Evolutionary conservation across 495 filamentous ascomycete genomes (phyloP).

Genomic region (Neurospora sublineolata): DNA sequence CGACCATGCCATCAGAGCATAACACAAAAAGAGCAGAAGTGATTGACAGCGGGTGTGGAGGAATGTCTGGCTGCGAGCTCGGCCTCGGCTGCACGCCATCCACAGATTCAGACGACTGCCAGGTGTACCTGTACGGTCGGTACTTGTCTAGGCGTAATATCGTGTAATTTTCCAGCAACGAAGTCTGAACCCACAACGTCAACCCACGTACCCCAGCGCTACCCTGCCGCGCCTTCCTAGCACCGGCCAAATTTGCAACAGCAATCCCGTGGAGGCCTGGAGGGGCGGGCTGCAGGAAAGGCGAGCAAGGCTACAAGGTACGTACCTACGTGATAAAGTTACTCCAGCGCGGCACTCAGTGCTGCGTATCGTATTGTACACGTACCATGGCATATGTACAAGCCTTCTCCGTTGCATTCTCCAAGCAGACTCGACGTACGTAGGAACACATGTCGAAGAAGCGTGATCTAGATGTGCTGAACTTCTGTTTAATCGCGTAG

Average conservation of each 20-base stretch:
- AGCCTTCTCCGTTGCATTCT: neutral
- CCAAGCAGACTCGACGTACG: neutral
- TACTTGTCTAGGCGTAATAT: conserved; percentile 3
- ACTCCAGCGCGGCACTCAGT: neutral
- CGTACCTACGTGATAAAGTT: neutral
- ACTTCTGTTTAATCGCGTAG: neutral
- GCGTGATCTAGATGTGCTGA: neutral
- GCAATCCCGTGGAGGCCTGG: neutral
- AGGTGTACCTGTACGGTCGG: neutral
- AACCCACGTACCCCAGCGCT: neutral
- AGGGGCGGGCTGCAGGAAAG: conserved; percentile 11
- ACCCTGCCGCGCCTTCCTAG: conserved; percentile 1
- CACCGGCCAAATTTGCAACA: conserved; percentile 9
- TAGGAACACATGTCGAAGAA: neutral
- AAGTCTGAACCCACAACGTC: conserved; percentile 4
- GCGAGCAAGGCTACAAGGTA: neutral
- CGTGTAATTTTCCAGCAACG: conserved; percentile 7
- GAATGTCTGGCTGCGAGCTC: neutral
- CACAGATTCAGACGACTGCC: neutral
- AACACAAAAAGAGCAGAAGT: neutral
- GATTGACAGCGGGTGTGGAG: neutral
- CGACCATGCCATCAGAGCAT: neutral
- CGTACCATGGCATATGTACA: neutral
- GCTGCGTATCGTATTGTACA: neutral
- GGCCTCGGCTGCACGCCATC: neutral